Evolutionary conservation across 2,329 filamentous ascomycete genomes (phyloP), one percentile per base, ranked within the genome.

Genomic region (Apiospora aurea): DNA sequence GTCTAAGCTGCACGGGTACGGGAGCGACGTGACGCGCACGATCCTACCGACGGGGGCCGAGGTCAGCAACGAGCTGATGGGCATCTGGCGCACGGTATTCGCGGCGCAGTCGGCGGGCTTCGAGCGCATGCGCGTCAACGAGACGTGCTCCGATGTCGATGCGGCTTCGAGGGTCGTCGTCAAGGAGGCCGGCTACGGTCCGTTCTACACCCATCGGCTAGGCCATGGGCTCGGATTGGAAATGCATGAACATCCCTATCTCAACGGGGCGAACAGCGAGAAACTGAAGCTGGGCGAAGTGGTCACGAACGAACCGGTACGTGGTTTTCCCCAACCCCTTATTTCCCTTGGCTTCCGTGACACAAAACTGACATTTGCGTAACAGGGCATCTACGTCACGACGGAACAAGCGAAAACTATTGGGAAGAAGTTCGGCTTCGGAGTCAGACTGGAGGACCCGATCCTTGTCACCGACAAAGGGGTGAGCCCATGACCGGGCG

Each of bases 361-460:
- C 8, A 38, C 47, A 5, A 18, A 49, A 6, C 68, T 69, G 24
- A 69, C 68, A 57, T 26, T 13, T 43, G 68, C 41, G 44, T 10
- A 2, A 14, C 44, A 78, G 78, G 78, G 78, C 6, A 80, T 79
- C 4, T 79, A 80, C 38, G 78, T 79, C n/a, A 79, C 78, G 11
- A 75, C 75, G 21, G 78, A 80, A 69, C 78, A 80, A 51, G 78
- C 78, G 4, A 71, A 66, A 16, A 69, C 71, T 34, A 72, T 80
- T 49, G 78, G 78, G 1, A 76, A 74, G 68, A 70, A 72, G 8
- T 44, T 57, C 14, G 78, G 78, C 11, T 80, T 80, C 38, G 78
- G 78, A 16, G 75, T 79, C 21, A 74, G 78, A 41, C 74, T 78
- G 2, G 78, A 79, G 68, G 78, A 80, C 61, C 77, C 78, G 2